Base-by-base conservation (phyloP, 2,329 filamentous ascomycete species). In the Fusarium albidum region DNA sequence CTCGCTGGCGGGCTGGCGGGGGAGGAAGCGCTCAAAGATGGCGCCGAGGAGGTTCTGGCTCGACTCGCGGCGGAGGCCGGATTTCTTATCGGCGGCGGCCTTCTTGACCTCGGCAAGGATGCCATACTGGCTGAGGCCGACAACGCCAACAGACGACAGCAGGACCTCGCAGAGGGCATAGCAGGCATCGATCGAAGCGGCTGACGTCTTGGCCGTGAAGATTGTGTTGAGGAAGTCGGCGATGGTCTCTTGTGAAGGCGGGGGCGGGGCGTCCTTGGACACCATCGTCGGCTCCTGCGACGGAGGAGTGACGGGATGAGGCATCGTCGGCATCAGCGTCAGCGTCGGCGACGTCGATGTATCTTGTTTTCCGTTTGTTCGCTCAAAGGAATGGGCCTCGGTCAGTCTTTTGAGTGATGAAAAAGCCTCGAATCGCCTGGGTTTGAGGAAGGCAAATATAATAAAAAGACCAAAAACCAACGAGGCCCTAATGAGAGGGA, bases 1-100 rank as follows among this genome's bases (percentile, higher is more conserved):
- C 77, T 98, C 93, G 73, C 86, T 91, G 60, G 92, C 76, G 46
- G 86, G 88, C 70, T 95, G 89, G 63, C 87, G 84, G 39, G 86
- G 79, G 38, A 92, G 91, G 69, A 98, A 90, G 33, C 90, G 87
- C 80, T 99, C 95, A 68, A 98, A 94, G 39, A 99, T 80, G 48
- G 96, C 94, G 51, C 96, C 95, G 18, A 98, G 83, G 34, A 96
- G 88, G 73, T 97, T 96, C 86, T 98, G 96, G 62, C 93, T 90
- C 69, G 92, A 92, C 78, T 99, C 95, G 67, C 94, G 85, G 66
- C 85, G 86, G 32, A 89, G 82, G 13, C 89, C 89, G 74, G 88
- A 93, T 82, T 99, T 99, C 86, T 98, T 99, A 78, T 98, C 92
- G 66, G 82, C 78, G 5, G 94, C 92, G 31, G 91, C 91, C 81